A percentile compares a stretch with the other conserved stretches of the same genome.
phyloP scores from a whole-genome alignment of 441 rosid genomes.

The Melastoma candidum region DNA sequence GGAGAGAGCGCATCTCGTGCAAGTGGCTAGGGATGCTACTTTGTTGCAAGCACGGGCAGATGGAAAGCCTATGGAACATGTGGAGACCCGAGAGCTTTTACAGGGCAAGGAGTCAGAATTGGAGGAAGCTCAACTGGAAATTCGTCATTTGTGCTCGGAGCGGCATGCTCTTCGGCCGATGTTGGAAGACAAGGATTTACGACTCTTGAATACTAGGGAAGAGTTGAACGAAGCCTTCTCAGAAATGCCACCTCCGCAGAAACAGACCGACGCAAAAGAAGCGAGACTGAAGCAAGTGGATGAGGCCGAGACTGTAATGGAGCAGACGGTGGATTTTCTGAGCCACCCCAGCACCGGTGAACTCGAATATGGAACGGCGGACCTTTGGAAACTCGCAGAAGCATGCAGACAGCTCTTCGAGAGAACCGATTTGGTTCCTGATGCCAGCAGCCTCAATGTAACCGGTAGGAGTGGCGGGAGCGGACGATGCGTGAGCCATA shows the following conservation, averaged over 20 bases:
- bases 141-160: constrained; percentile 65
- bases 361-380: constrained; percentile 68
- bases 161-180: constrained; percentile 50
- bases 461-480: constrained; percentile 14
- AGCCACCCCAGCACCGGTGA: constrained; percentile 57
- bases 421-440: constrained; percentile 33
- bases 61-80: constrained; percentile 40
- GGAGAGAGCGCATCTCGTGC: constrained; percentile 43
- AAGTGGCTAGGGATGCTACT: constrained; percentile 38
- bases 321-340: constrained; percentile 51
- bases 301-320: constrained; percentile 65
- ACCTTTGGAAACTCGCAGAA: constrained; percentile 55
- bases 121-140: constrained; percentile 80
- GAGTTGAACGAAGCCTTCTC: constrained; percentile 45
- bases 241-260: constrained; percentile 54
- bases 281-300: constrained; percentile 45
- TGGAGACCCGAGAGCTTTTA: constrained; percentile 40
- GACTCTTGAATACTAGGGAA: constrained; percentile 41
- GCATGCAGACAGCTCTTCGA: constrained; percentile 52
- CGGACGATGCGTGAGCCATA: constrained; percentile 37
- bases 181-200: constrained; percentile 57
- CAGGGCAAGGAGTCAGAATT: constrained; percentile 50
- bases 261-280: constrained; percentile 46
- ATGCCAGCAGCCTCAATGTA: constrained; percentile 11
- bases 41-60: constrained; percentile 38